A percentile compares a stretch with the other conserved stretches of the same genome.
phyloP scores from a whole-genome alignment of 176 grass and related monocot species.

The Oryza punctata region DNA sequence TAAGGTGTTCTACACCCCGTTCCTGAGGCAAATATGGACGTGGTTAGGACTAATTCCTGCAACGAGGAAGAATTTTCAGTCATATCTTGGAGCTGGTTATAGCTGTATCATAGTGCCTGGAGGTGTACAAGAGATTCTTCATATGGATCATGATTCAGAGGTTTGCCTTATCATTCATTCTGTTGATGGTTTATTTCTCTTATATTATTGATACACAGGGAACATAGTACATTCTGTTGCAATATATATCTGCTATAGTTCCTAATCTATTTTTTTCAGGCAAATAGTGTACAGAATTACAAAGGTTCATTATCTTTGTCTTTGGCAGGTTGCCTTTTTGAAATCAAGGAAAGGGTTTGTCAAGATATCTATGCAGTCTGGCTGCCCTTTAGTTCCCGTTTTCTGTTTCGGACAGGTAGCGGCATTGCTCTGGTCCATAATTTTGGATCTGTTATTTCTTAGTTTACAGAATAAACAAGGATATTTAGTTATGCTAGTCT shows the following conservation, averaged over 20 bases:
- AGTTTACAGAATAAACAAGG: neutral
- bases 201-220: neutral
- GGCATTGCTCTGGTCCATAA: neutral
- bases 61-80: constrained; percentile 79
- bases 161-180: constrained; percentile 20
- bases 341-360: constrained; percentile 96
- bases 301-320: neutral
- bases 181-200: neutral
- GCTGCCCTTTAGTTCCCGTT: constrained; percentile 76
- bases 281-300: neutral
- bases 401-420: constrained; percentile 93
- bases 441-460: neutral
- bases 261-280: neutral
- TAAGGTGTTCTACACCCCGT: constrained; percentile 93
- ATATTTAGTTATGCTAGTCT: neutral
- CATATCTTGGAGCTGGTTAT: constrained; percentile 60
- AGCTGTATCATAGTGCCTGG: constrained; percentile 79
- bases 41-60: constrained; percentile 83
- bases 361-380: constrained; percentile 81
- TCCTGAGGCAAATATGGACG: constrained; percentile 91
- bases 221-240: neutral
- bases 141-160: constrained; percentile 84
- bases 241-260: neutral
- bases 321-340: constrained; percentile 81
- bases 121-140: constrained; percentile 84